Percentiles rank a stretch among this genome's conserved stretches.
Evolutionary conservation across 345 rosid genomes (phyloP).

Genomic region (Rhodamnia rubescens): DNA sequence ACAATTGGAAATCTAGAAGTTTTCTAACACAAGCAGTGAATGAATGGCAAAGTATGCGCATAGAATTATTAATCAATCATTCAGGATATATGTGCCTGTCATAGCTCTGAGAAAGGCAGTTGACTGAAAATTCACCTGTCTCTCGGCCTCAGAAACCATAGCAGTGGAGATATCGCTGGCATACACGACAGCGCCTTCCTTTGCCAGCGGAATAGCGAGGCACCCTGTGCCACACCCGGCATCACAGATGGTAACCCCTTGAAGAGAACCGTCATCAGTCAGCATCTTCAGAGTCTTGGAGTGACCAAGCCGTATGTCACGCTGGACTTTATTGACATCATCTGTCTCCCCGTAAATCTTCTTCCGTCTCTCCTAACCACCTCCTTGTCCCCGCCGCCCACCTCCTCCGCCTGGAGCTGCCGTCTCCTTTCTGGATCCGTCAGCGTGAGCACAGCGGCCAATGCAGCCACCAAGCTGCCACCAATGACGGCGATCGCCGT

Average conservation of each 20-base stretch:
- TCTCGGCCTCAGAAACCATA: constrained; percentile 87
- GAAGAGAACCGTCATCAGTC: constrained; percentile 58
- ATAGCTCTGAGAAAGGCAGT: background rate
- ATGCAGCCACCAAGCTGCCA: constrained; percentile 68
- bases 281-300: constrained; percentile 76
- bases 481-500: constrained; percentile 58
- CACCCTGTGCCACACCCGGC: constrained; percentile 89
- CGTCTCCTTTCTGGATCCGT: constrained; percentile 75
- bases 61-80: background rate
- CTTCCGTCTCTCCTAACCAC: constrained; percentile 79
- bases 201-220: constrained; percentile 71
- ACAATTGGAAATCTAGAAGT: background rate
- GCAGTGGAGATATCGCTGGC: constrained; percentile 92
- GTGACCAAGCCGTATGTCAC: constrained; percentile 74
- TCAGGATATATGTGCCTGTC: background rate
- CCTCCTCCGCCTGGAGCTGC: constrained; percentile 73
- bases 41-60: background rate
- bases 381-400: constrained; percentile 81
- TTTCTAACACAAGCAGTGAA: background rate
- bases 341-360: constrained; percentile 84
- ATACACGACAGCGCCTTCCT: constrained; percentile 75
- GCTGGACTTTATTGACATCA: constrained; percentile 79
- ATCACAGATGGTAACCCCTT: constrained; percentile 78
- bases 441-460: constrained; percentile 59
- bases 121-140: constrained; percentile 26